phyloP scores from a whole-genome alignment of 2,329 filamentous ascomycete species.

The Trichoderma sp. region DNA sequence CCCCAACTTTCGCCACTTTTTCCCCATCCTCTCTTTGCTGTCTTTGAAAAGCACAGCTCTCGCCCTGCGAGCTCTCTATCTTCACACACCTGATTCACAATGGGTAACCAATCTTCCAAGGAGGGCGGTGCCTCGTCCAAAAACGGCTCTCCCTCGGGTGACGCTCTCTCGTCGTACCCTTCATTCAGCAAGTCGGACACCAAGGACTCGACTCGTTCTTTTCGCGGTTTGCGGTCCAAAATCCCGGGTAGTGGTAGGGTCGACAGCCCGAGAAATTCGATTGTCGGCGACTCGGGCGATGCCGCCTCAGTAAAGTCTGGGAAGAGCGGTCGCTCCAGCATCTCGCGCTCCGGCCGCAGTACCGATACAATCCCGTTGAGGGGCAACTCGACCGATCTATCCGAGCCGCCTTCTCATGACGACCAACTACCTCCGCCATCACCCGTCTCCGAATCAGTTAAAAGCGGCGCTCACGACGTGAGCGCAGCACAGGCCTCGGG shows the following conservation, averaged over 20 bases:
- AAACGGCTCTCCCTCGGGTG: conserved; percentile 34
- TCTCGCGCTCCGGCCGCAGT: conserved; percentile 45
- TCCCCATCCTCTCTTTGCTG: neutral
- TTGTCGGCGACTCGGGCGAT: conserved; percentile 66
- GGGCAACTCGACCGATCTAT: conserved; percentile 42
- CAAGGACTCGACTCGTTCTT: conserved; percentile 84
- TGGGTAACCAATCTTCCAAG: conserved; percentile 75
- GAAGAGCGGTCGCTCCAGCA: conserved; percentile 54
- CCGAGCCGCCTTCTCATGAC: conserved; percentile 48
- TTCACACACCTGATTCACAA: conserved; percentile 35
- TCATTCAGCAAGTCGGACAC: conserved; percentile 92
- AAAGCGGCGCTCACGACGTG: conserved; percentile 72
- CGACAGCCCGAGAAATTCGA: conserved; percentile 79
- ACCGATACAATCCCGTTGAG: conserved; percentile 42
- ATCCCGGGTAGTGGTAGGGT: conserved; percentile 71
- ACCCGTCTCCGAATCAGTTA: conserved; percentile 73
- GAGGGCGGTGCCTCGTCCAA: conserved; percentile 52
- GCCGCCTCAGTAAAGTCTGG: conserved; percentile 71
- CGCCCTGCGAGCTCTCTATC: conserved; percentile 13
- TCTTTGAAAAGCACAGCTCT: neutral
- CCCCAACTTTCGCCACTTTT: conserved; percentile 24
- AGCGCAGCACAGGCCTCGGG: conserved; percentile 78
- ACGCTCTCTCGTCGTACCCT: conserved; percentile 72
- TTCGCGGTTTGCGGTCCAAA: conserved; percentile 82
- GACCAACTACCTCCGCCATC: conserved; percentile 69